These are phyloP conservation scores for Teratosphaeria destructans DNA, from an alignment of 2,329 filamentous ascomycete species.

Conservation along the genomic window DNA sequence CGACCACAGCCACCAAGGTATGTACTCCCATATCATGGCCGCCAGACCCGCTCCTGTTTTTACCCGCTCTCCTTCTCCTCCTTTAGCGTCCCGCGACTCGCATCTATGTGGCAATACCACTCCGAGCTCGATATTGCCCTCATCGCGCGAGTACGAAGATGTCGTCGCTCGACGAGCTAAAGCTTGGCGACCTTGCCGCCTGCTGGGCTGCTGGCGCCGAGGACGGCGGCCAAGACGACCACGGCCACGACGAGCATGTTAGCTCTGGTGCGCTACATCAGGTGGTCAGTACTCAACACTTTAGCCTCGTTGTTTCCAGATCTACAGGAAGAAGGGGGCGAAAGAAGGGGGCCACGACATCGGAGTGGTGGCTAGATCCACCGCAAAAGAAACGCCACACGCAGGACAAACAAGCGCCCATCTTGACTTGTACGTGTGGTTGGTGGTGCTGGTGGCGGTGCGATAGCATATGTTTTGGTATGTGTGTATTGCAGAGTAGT, in stretches of 20 bases:
- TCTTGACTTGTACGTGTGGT: not conserved
- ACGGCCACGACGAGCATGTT: not conserved
- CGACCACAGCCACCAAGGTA: not conserved
- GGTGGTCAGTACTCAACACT: not conserved
- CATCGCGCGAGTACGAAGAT: not conserved
- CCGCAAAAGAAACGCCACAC: not conserved
- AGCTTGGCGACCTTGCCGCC: not conserved
- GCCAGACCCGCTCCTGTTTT: not conserved
- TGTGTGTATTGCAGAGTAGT: not conserved
- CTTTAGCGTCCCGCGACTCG: not conserved
- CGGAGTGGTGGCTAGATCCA: not conserved
- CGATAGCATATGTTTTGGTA: not conserved
- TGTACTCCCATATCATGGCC: not conserved
- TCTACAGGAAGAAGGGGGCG: not conserved
- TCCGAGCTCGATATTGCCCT: not conserved
- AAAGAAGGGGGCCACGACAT: not conserved
- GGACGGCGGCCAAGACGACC: not conserved
- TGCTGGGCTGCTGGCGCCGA: not conserved
- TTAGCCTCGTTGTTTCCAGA: not conserved
- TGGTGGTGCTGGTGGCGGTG: not conserved
- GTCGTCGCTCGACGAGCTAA: not conserved
- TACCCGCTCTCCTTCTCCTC: not conserved
- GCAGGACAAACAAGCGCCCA: not conserved
- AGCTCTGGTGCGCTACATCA: not conserved
- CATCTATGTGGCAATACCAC: not conserved